These are phyloP conservation scores for Hyphodiscus sp. DNA, from an alignment of 2,329 filamentous ascomycete genomes.

Conservation along the genomic window DNA sequence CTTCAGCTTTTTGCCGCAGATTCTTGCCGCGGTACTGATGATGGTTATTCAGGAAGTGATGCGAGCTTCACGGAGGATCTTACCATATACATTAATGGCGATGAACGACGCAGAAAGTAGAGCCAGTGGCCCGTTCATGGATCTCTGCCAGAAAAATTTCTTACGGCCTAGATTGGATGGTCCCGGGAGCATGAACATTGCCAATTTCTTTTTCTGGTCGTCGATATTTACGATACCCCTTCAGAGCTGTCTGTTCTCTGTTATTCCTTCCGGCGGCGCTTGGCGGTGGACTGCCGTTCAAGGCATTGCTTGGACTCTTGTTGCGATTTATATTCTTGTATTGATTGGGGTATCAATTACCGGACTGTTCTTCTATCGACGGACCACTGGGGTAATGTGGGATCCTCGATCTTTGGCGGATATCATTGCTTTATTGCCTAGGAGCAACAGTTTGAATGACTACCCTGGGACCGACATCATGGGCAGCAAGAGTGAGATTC, in stretches of 20 bases:
- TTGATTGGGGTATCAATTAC: constrained; percentile 51
- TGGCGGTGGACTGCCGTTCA: constrained; percentile 81
- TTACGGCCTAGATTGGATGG: constrained; percentile 64
- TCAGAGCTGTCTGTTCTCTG: constrained; percentile 69
- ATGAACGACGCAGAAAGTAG: constrained; percentile 53
- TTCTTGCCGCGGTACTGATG: constrained; percentile 64
- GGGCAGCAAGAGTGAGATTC: constrained; percentile 44
- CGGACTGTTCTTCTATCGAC: constrained; percentile 56
- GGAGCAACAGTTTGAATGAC: constrained; percentile 70
- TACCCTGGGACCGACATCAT: constrained; percentile 65
- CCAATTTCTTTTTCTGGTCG: constrained; percentile 67
- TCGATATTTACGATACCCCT: constrained; percentile 75
- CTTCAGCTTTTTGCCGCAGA: constrained; percentile 77
- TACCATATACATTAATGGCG: constrained; percentile 74
- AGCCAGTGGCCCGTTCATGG: constrained; percentile 59
- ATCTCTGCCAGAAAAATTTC: constrained; percentile 54
- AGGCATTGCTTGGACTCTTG: constrained; percentile 69
- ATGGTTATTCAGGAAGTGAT: constrained; percentile 74
- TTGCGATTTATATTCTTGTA: constrained; percentile 66
- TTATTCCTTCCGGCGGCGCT: constrained; percentile 45
- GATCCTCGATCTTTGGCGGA: constrained; percentile 79
- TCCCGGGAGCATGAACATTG: constrained; percentile 59
- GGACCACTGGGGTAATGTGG: constrained; percentile 75
- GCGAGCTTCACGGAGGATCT: constrained; percentile 64
- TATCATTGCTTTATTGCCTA: constrained; percentile 68